Evolutionary conservation across 2,329 filamentous ascomycete genomes (phyloP).

Genomic region (Colletotrichum brevisporum): DNA sequence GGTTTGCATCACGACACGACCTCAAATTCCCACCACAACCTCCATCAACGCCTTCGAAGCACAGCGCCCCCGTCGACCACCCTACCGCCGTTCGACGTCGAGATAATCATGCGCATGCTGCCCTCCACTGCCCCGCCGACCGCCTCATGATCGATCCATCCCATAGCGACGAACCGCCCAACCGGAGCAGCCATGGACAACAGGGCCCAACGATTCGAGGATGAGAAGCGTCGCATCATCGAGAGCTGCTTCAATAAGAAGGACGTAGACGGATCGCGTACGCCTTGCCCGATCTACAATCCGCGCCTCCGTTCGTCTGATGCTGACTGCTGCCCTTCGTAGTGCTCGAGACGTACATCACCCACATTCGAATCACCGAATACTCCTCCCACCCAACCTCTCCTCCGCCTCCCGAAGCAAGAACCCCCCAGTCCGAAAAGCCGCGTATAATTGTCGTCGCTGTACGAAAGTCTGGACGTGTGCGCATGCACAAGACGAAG

Average conservation of each 20-base stretch:
- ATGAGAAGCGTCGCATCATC: constrained; percentile 95
- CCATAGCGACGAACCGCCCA: constrained; percentile 35
- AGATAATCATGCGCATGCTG: constrained; percentile 34
- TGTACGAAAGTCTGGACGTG: constrained; percentile 90
- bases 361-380: constrained; percentile 92
- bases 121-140: constrained; percentile 25
- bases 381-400: constrained; percentile 85
- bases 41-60: constrained; percentile 7
- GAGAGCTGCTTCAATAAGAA: constrained; percentile 95
- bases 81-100: constrained; percentile 8
- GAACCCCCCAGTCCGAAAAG: constrained; percentile 82
- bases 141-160: constrained; percentile 37
- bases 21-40: constrained; percentile 32
- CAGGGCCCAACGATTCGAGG: constrained; percentile 89
- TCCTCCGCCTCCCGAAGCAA: constrained; percentile 86
- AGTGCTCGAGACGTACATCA: constrained; percentile 97
- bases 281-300: constrained; percentile 49
- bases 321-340: constrained; percentile 32
- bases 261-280: constrained; percentile 88
- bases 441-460: constrained; percentile 92
- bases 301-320: constrained; percentile 2
- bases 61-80: constrained; percentile 8
- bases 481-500: constrained; percentile 96
- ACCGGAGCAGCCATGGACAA: constrained; percentile 41
- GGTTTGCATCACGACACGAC: constrained; percentile 39